Evolutionary conservation across 2,329 filamentous ascomycete genomes (phyloP), one percentile per base, ranked within the genome.

Genomic region (Grosmannia clavigera): DNA sequence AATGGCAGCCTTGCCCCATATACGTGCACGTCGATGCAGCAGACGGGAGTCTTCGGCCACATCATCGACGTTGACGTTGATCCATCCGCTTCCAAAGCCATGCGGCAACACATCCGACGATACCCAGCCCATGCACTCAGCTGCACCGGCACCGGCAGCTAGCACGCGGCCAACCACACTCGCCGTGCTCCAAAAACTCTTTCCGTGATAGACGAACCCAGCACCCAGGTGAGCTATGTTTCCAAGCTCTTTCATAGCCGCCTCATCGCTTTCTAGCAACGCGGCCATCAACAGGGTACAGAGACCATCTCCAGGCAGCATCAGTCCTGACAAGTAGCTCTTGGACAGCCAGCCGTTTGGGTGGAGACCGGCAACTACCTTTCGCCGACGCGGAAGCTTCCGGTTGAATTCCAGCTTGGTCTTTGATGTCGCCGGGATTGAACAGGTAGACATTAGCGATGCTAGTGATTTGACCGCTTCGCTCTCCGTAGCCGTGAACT

Each of bases 51-150:
- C 64, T 2, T 60, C 79, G 50, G 73, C 70, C 31, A 81, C 74
- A 58, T 81, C 75, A 58, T 82, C 77, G 16, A 78, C 78, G 27
- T 81, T 77, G 55, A 86, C 76, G 60, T 82, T 79, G 22, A 84
- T 70, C 81, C 83, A 85, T 11, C 82, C 81, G 55, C 83, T 78
- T 7, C 70, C 71, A 19, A 79, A 66, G 0, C 76, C 78, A 14
- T 74, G 68, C 0, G 83, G 83, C 1, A 77, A 66, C 22, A 86
- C 75, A 58, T 83, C 79, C 35, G 80, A 84, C 12, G 82, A 85
- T 58, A 87, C 75, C 84, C 84, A 86, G 58, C 84, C 84, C 81
- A 87, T 83, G 67, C 84, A 84, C 67, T 87, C 84, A 0, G 78
- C 78, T 19, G 83, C 79, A 3, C 82, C 83, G 58, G 78, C 78